These are phyloP conservation scores for Cladosporium sp. DNA, from an alignment of 2,329 filamentous ascomycete genomes.

Conservation along the genomic window DNA sequence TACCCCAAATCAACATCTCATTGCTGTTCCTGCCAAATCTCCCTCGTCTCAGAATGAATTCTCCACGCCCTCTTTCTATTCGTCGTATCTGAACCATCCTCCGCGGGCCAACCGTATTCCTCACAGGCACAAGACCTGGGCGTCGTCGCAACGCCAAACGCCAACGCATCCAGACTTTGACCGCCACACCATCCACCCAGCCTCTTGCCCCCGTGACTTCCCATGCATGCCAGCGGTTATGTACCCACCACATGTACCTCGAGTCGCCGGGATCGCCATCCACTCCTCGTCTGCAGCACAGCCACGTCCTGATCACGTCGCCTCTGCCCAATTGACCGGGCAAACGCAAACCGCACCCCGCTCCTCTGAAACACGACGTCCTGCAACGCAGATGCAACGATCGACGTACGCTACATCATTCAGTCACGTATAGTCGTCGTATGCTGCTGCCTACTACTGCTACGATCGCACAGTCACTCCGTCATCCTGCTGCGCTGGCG, in stretches of 20 bases:
- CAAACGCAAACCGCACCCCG: background rate
- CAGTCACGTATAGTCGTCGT: background rate
- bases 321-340: background rate
- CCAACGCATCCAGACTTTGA: constrained; percentile 9
- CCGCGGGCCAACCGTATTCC: background rate
- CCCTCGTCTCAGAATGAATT: too few relatives aligned
- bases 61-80: background rate
- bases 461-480: too few relatives aligned
- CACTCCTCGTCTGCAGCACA: constrained; percentile 1
- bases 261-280: background rate
- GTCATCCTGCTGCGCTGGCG: background rate
- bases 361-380: constrained; percentile 1
- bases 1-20: constrained; percentile 1
- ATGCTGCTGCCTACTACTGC: background rate
- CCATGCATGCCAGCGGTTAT: background rate
- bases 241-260: background rate
- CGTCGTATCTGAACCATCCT: background rate
- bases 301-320: background rate
- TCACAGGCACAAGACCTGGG: constrained; percentile 3
- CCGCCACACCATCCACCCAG: background rate
- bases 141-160: background rate
- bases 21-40: background rate
- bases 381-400: constrained; percentile 1
- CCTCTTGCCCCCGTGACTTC: background rate
- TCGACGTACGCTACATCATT: background rate